A percentile compares a stretch with the other conserved stretches of the same genome.
Evolutionary conservation across 495 filamentous ascomycete species (phyloP).

Genomic region (Neurospora terricola): DNA sequence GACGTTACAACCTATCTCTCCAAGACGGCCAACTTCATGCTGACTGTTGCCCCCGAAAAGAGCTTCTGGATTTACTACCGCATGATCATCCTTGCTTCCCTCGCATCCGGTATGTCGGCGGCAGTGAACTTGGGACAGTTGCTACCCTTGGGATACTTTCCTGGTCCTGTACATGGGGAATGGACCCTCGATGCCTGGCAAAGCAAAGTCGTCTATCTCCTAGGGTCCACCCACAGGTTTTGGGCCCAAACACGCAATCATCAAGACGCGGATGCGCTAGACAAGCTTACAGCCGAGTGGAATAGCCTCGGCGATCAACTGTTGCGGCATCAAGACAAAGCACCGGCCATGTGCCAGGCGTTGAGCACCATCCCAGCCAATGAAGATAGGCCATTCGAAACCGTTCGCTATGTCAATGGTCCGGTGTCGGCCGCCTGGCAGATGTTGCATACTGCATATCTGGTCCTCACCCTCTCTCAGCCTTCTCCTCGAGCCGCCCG

Average conservation of each 20-base stretch:
- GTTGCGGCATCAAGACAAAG: background rate
- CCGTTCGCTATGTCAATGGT: background rate
- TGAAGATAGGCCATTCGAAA: background rate
- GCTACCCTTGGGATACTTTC: background rate
- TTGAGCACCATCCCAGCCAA: background rate
- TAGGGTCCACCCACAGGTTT: background rate
- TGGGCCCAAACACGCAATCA: background rate
- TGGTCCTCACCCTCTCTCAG: background rate
- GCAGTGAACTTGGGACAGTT: background rate
- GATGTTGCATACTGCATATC: background rate
- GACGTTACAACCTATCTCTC: background rate
- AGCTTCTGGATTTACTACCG: background rate
- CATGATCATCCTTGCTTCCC: background rate
- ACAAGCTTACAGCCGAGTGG: background rate
- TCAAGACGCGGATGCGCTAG: background rate
- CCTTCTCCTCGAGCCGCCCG: background rate
- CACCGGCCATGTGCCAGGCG: background rate
- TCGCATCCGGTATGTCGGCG: background rate
- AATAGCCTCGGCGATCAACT: background rate
- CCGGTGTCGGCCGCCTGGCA: background rate
- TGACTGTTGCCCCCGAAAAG: background rate
- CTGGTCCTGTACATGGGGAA: background rate
- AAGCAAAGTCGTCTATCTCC: background rate
- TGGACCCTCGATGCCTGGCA: background rate
- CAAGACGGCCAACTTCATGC: background rate